Evolutionary conservation across 2,329 filamentous ascomycete genomes (phyloP).

Genomic region (Sclerotinia nivalis): DNA sequence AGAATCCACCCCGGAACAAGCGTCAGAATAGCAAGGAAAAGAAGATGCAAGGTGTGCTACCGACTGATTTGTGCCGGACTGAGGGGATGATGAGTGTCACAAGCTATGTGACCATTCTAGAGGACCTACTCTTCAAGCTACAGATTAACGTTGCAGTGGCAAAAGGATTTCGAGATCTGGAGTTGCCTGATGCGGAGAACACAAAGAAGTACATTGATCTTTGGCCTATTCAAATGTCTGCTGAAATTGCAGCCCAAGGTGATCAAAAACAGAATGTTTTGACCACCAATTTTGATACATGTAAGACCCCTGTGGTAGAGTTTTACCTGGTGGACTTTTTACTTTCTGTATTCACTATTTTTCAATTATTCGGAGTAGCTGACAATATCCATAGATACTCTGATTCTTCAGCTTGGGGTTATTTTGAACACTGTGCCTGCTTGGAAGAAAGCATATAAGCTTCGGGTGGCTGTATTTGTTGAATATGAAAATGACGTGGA

Average conservation of each 20-base stretch:
- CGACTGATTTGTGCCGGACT: conserved; percentile 68
- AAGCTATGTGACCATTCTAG: conserved; percentile 79
- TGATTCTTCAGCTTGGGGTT: conserved; percentile 85
- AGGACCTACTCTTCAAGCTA: conserved; percentile 75
- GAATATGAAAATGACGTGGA: conserved; percentile 84
- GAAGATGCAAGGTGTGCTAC: conserved; percentile 59
- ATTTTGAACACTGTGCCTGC: conserved; percentile 79
- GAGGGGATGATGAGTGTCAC: conserved; percentile 69
- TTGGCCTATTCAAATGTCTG: conserved; percentile 94
- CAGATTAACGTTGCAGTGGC: conserved; percentile 84
- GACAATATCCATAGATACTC: conserved; percentile 55
- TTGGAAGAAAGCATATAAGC: conserved; percentile 71
- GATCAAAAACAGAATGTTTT: conserved; percentile 65
- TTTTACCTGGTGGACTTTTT: background rate
- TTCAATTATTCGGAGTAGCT: conserved; percentile 11
- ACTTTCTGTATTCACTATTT: background rate
- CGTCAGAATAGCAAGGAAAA: conserved; percentile 58
- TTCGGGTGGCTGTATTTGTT: conserved; percentile 83
- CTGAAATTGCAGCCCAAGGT: conserved; percentile 69
- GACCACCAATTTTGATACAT: conserved; percentile 90
- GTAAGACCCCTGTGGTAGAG: conserved; percentile 48
- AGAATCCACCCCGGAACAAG: conserved; percentile 37
- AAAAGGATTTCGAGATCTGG: conserved; percentile 75
- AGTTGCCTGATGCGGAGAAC: conserved; percentile 63
- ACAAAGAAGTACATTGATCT: conserved; percentile 80